Base-by-base conservation (phyloP, 495 filamentous ascomycete genomes). In the Podospora tetraspora region DNA sequence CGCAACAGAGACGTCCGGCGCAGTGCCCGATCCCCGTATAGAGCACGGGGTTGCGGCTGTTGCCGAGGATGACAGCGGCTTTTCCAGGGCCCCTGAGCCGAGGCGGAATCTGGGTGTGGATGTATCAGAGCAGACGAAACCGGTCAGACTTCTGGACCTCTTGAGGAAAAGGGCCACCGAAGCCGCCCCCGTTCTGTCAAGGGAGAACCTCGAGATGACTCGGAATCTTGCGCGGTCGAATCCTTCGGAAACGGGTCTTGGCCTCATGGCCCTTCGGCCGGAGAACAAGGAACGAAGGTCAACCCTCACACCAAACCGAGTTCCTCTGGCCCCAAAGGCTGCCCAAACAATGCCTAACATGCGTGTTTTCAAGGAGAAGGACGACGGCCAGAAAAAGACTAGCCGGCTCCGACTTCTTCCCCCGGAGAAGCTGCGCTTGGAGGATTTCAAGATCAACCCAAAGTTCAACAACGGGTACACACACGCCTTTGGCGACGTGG, bases 391-490 rank as follows among this genome's bases (percentile, higher is more conserved):
- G 19, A 23, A 71, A 80, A 66, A 79, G 80, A 64, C 81, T 76
- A 68, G 24, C 16, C 72, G 70, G 24, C 83, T 88, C 29, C 83
- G 90, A 69, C 76, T 80, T 12, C 81, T 81, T 32, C 84, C 88
- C 12, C 70, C 87, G 7, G 75, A 82, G 1, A 76, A 79, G 52
- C 81, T 93, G 6, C 69, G 79, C 23, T 78, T 89, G 5, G 79
- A 83, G 3, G 88, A 96, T 79, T 97, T 99, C 83, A 95, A 90
- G 75, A 80, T 95, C 72, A 98, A 99, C 71, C 87, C 92, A 2
- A 75, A 82, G 13, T 79, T 79, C 61, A 96, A 94, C 74, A 81
- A 91, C 63, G 92, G 92, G 27, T 79, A 88, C 63, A 84, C 88
- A 58, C 92, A 87, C 72, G 91, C 93, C 10, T 97, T 88, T 75